Percentiles rank a stretch among this genome's conserved stretches.
Conservation (phyloP, 352 stramenopile genomes). For the Pythium aristosporum region DNA sequence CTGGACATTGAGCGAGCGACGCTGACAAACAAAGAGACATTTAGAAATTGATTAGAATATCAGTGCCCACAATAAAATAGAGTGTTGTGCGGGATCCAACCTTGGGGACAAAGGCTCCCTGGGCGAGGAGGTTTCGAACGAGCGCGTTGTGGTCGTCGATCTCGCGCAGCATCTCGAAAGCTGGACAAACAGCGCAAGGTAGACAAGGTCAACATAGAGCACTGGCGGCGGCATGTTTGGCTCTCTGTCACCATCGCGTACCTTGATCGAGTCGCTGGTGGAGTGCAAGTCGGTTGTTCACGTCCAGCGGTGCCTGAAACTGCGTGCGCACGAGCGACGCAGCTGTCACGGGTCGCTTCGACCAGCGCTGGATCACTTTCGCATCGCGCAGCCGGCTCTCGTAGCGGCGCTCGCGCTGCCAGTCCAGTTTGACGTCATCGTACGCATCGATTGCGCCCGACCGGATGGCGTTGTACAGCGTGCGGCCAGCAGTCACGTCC, state of each 20-base stretch:
- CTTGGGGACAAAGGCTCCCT: conserved; percentile 50
- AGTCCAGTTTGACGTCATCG: conserved; percentile 61
- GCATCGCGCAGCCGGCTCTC: conserved; percentile 53
- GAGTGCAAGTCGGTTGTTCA: conserved; percentile 25
- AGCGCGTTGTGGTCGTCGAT: conserved; percentile 77
- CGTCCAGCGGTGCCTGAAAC: conserved; percentile 43
- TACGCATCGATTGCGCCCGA: conserved; percentile 68
- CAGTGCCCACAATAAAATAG: not conserved
- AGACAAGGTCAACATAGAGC: not conserved
- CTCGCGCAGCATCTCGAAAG: conserved; percentile 50
- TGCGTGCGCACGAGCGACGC: conserved; percentile 47
- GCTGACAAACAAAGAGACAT: conserved; percentile 28
- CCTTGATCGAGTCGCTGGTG: conserved; percentile 56
- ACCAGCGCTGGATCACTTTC: conserved; percentile 34
- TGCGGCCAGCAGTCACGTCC: conserved; percentile 45
- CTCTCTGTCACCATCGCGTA: conserved; percentile 9
- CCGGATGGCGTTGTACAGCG: conserved; percentile 63
- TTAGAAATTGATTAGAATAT: not conserved
- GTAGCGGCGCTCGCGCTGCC: conserved; percentile 70
- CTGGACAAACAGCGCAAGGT: conserved; percentile 16
- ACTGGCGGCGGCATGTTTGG: not conserved
- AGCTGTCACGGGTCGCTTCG: conserved; percentile 30
- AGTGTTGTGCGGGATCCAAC: conserved; percentile 22
- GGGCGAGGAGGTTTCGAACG: conserved; percentile 41
- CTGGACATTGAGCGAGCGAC: conserved; percentile 44